Evolutionary conservation across 345 rosid genomes (phyloP), one percentile per base, ranked within the genome.

Genomic region (Triadica sebifera): DNA sequence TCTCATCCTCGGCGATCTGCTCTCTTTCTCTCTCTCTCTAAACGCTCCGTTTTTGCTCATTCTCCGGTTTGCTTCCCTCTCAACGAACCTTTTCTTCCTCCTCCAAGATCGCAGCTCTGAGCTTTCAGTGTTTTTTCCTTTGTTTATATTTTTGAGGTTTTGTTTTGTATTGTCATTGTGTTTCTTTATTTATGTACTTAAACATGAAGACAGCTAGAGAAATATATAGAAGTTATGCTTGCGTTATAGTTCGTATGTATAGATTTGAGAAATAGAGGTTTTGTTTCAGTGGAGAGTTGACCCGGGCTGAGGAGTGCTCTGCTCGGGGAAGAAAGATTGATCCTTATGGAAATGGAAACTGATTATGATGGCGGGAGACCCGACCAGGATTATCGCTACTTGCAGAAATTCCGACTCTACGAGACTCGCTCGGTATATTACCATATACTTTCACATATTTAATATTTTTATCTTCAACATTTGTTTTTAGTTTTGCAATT

Each of bases 381-480:
- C 15, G 81, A 77, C 76, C 74, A 53, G 58, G 72, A 53, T 76
- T 80, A 83, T 53, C 74, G 79, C 16, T 86, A 81, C 67, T 85
- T 95, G 79, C 93, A 91, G 79, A 95, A 93, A 77, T 95, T 95
- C 84, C 80, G 85, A 73, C 93, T 95, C 38, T 93, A 89, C 64
- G 94, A 95, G 83, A 95, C 99, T 51, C 88, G 82, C 69, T 91
- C 98, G 94, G 99, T 95, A 74, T 58, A 15, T 8, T 38, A 19
- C 25, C 8, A 59, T 29, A 5, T 46, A 4, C 41, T 22, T 73
- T 59, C 45, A 11, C 37, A 6, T 45, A 38, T 68, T 22, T n/a
- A n/a, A n/a, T n/a, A n/a, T n/a, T n/a, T 52, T 55, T 8, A 29
- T 13, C 39, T 6, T 71, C 16, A 22, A n/a, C 41, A 11, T 52